phyloP scores from a whole-genome alignment of 305 asterid genomes.

The Rubia balearica region DNA sequence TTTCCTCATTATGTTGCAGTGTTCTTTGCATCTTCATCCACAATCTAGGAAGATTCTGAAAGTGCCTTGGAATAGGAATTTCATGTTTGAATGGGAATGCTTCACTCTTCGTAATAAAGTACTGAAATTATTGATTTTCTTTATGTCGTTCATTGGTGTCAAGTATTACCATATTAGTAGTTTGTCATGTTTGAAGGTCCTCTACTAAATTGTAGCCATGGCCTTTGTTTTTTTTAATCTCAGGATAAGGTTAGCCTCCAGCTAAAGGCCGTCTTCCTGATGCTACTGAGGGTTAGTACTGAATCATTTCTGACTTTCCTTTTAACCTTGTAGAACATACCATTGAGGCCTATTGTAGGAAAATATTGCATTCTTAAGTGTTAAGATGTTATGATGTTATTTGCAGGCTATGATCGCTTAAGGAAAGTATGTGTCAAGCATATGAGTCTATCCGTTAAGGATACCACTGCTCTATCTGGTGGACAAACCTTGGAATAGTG shows the following conservation, averaged over 20 bases:
- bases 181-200: background rate
- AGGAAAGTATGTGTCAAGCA: conserved; percentile 74
- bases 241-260: conserved; percentile 81
- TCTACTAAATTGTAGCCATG: background rate
- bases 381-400: background rate
- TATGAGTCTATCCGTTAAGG: conserved; percentile 78
- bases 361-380: background rate
- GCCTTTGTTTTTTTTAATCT: background rate
- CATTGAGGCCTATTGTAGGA: background rate
- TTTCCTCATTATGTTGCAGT: background rate
- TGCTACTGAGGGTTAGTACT: conserved; percentile 68
- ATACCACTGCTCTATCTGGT: conserved; percentile 84
- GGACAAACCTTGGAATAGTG: conserved; percentile 65
- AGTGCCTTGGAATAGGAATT: too few relatives aligned
- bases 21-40: background rate
- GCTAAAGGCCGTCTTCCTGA: conserved; percentile 88
- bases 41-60: background rate
- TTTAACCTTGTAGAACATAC: too few relatives aligned
- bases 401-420: conserved; percentile 70
- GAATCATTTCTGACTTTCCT: too few relatives aligned
- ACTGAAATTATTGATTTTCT: too few relatives aligned
- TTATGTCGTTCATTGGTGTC: background rate
- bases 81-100: background rate
- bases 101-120: background rate
- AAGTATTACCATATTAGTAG: background rate